Evolutionary conservation across 441 rosid species (phyloP).

Genomic region (Viola pubescens): DNA sequence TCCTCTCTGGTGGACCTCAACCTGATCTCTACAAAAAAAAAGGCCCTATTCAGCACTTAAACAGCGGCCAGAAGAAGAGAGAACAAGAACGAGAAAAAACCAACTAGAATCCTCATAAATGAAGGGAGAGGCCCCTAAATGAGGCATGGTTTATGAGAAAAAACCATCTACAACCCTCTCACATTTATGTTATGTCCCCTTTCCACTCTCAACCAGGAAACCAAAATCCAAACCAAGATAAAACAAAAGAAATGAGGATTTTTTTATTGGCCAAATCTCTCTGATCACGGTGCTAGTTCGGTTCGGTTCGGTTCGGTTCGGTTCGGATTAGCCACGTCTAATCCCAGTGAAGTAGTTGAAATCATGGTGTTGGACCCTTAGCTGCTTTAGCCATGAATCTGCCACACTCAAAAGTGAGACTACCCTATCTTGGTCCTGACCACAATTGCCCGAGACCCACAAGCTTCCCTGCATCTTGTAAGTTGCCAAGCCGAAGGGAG

Average conservation of each 20-base stretch:
- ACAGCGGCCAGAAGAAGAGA: constrained; percentile 5
- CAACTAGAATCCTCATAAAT: constrained; percentile 15
- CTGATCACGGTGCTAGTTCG: too few relatives aligned
- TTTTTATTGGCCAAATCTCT: constrained; percentile 3
- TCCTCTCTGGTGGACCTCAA: constrained; percentile 12
- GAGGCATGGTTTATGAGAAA: constrained; percentile 1
- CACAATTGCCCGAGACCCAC: constrained; percentile 72
- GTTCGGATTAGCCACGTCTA: constrained; percentile 43
- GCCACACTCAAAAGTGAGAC: constrained; percentile 79
- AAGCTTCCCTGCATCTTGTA: constrained; percentile 95
- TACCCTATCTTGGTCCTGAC: constrained; percentile 74
- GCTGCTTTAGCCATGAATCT: constrained; percentile 96
- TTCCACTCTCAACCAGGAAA: background rate
- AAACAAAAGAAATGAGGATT: constrained; percentile 4
- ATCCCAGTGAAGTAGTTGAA: constrained; percentile 75
- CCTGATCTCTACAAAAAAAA: constrained; percentile 19
- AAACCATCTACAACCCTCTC: constrained; percentile 15
- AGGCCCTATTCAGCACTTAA: constrained; percentile 5
- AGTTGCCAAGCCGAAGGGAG: constrained; percentile 81
- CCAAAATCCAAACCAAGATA: too few relatives aligned
- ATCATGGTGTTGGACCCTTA: constrained; percentile 93
- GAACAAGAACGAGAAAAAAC: constrained; percentile 14
- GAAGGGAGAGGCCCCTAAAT: constrained; percentile 7
- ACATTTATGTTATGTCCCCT: background rate
- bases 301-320: too few relatives aligned